A percentile compares a stretch with the other conserved stretches of the same genome.
These are phyloP conservation scores for Gossypium armourianum DNA, from an alignment of 441 rosid genomes.

Conservation along the genomic window DNA sequence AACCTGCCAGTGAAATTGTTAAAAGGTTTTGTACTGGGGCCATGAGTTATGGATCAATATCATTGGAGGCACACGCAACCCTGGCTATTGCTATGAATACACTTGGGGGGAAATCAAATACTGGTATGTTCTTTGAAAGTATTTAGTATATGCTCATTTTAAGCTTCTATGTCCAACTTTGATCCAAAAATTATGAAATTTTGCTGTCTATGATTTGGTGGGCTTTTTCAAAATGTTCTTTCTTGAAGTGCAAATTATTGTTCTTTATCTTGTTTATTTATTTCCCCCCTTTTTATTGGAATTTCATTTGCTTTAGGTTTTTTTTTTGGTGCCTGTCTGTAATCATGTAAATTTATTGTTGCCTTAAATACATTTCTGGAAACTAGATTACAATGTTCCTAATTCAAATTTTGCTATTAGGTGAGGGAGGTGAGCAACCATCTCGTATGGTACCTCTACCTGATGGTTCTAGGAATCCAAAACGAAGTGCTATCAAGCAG, in stretches of 20 bases:
- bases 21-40: constrained; percentile 98
- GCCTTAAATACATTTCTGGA: not conserved
- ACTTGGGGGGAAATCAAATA: constrained; percentile 93
- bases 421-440: constrained; percentile 99
- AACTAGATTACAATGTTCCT: not conserved
- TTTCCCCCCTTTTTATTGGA: not conserved
- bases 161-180: not conserved
- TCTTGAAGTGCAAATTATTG: not conserved
- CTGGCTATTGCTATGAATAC: constrained; percentile 94
- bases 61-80: constrained; percentile 83
- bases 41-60: constrained; percentile 98
- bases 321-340: not conserved
- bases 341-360: not conserved
- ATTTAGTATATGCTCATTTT: not conserved
- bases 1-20: constrained; percentile 94
- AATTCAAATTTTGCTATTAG: constrained; percentile 26
- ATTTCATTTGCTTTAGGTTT: not conserved
- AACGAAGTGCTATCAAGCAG: constrained; percentile 96
- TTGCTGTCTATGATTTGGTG: not conserved
- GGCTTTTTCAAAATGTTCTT: not conserved
- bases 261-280: not conserved
- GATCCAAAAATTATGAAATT: not conserved
- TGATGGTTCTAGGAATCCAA: constrained; percentile 85
- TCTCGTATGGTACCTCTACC: constrained; percentile 92
- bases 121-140: constrained; percentile 40